Evolutionary conservation across 306 rosid species (phyloP), one percentile per base, ranked within the genome.

Genomic region (Sindora glabra): DNA sequence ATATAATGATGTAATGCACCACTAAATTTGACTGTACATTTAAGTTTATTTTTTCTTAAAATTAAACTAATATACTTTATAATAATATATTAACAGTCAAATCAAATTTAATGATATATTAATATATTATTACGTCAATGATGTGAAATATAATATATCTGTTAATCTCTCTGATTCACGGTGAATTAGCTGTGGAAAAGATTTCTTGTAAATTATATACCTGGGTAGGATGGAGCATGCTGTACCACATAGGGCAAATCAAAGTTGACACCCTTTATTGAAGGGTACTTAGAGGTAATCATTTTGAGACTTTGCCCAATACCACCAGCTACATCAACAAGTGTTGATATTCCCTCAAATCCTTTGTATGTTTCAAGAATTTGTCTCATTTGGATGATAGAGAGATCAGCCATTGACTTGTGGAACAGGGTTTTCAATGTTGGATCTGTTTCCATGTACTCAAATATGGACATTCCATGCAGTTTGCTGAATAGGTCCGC

Each of bases 271-370:
- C 59, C 68, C 29, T 63, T 23, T 3, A 63, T 36, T 1, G 49
- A 63, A 36, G 59, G 29, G 12, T 63, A 49, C 25, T 15, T 63
- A 3, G 68, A 10, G 8, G 24, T 63, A 18, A 63, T 48, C 59
- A 63, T 63, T 51, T 49, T 63, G 48, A 63, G 68, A 32, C 26
- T 14, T 63, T 51, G 48, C 5, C 68, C 68, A 24, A 16, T 15
- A 3, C 58, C 68, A 48, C 68, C 68, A 15, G 19, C 68, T 6
- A 63, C 68, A 24, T 63, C 68, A 34, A 63, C 59, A 27, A 48
- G 56, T 13, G 36, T n/a, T 48, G 39, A 22, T 10, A 48, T 27
- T 9, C 48, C 49, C 8, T 63, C 56, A 25, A 49, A 49, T 13
- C 56, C 56, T 25, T 49, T 3, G 56, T 49, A 25, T 14, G 17